phyloP scores from a whole-genome alignment of 1,284 basidiomycete genomes.

The Heterobasidion occidentale region DNA sequence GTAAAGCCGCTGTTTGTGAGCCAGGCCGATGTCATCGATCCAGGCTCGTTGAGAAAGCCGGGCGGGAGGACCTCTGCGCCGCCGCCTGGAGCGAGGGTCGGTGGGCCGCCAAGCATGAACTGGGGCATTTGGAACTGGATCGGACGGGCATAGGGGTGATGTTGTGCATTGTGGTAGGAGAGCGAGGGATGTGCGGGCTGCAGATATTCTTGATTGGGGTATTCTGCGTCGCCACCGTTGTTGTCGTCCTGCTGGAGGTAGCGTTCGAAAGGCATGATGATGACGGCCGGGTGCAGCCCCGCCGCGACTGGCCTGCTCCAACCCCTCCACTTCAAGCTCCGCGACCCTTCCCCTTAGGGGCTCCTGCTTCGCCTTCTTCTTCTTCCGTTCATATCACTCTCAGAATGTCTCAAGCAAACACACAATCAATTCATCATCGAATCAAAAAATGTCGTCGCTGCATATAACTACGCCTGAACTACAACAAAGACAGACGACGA shows the following conservation, averaged over 20 bases:
- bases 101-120: conserved; percentile 48
- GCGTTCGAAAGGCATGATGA: conserved; percentile 29
- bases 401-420: too few relatives aligned
- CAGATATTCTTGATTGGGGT: not conserved
- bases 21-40: conserved; percentile 35
- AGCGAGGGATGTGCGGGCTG: not conserved
- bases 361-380: too few relatives aligned
- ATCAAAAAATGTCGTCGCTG: not conserved
- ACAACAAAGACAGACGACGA: not conserved
- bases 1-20: conserved; percentile 31
- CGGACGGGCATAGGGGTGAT: conserved; percentile 3
- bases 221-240: not conserved
- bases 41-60: conserved; percentile 29
- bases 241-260: conserved; percentile 19
- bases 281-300: not conserved
- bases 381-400: too few relatives aligned
- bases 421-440: too few relatives aligned
- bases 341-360: too few relatives aligned
- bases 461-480: not conserved
- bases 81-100: conserved; percentile 58
- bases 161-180: conserved; percentile 8
- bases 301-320: too few relatives aligned
- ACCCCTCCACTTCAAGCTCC: not conserved
- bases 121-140: conserved; percentile 57
- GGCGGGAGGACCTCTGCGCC: conserved; percentile 60